These are phyloP conservation scores for Trametes coccinea DNA, from an alignment of 768 basidiomycete genomes.

Conservation along the genomic window DNA sequence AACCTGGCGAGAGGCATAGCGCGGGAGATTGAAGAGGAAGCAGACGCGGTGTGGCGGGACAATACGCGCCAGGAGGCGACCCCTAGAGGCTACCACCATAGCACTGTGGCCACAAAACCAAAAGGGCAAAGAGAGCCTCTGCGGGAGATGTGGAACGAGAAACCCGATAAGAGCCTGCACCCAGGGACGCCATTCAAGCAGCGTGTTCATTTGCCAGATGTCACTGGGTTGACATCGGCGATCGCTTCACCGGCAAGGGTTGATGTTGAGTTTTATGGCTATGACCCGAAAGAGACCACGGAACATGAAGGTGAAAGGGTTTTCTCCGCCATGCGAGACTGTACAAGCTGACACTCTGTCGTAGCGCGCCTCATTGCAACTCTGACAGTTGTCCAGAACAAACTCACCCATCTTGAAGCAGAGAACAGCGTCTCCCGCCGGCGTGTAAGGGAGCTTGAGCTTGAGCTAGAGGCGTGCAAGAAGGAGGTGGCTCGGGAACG, in stretches of 20 bases:
- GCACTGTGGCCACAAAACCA: slow-evolving; percentile 6
- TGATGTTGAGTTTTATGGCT: slow-evolving; percentile 52
- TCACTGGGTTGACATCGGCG: slow-evolving; percentile 80
- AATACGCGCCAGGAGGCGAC: slow-evolving; percentile 11
- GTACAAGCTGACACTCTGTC: neutral
- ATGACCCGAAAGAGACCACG: slow-evolving; percentile 44
- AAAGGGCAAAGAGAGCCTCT: slow-evolving; percentile 39
- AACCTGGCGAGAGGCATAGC: slow-evolving; percentile 57
- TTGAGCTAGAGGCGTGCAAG: slow-evolving; percentile 82
- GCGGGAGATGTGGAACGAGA: slow-evolving; percentile 34
- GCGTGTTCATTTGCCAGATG: slow-evolving; percentile 67
- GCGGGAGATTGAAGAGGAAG: slow-evolving; percentile 52
- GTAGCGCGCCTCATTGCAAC: slow-evolving; percentile 63
- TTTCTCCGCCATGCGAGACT: neutral
- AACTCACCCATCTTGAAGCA: slow-evolving; percentile 71
- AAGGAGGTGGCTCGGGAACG: slow-evolving; percentile 74
- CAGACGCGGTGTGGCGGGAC: slow-evolving; percentile 23
- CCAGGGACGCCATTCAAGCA: slow-evolving; percentile 25
- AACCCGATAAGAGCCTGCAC: neutral
- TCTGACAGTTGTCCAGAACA: slow-evolving; percentile 62
- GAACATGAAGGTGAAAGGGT: slow-evolving; percentile 62
- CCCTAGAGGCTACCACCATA: slow-evolving; percentile 15
- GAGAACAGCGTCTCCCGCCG: slow-evolving; percentile 82
- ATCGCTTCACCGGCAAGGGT: slow-evolving; percentile 71
- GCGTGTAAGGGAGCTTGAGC: slow-evolving; percentile 84